Evolutionary conservation across 1,139 yeast species (phyloP).

Genomic region (Oligophagozyma castellii): DNA sequence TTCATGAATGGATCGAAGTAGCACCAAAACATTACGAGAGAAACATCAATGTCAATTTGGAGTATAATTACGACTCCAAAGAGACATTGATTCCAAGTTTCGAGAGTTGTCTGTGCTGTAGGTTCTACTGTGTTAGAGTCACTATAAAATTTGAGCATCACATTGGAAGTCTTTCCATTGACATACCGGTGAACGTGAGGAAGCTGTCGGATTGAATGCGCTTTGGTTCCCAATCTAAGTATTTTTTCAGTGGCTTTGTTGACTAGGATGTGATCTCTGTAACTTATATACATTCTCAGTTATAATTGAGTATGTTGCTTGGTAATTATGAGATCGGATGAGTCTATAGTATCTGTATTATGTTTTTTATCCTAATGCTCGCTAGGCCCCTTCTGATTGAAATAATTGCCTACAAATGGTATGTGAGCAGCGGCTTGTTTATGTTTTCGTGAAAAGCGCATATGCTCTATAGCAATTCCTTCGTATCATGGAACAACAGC

Average conservation of each 20-base stretch:
- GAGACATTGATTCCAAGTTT: slow-evolving; percentile 39
- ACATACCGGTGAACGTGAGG: slow-evolving; percentile 18
- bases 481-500: no score
- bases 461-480: no score
- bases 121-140: slow-evolving; percentile 32
- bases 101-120: slow-evolving; percentile 37
- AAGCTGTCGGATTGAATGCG: slow-evolving; percentile 8
- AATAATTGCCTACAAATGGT: no score
- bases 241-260: no score
- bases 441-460: no score
- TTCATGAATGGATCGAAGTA: slow-evolving; percentile 8
- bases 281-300: not conserved
- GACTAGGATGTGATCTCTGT: not conserved
- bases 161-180: slow-evolving; percentile 13
- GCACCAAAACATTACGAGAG: slow-evolving; percentile 9
- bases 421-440: no score
- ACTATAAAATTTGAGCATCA: slow-evolving; percentile 17
- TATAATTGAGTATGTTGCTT: no score
- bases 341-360: no score
- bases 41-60: slow-evolving; percentile 11
- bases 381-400: no score
- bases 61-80: slow-evolving; percentile 12
- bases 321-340: no score
- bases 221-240: no score
- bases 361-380: no score